These are phyloP conservation scores for Saturnispora serradocipensis DNA, from an alignment of 805 yeast genomes.

Conservation along the genomic window DNA sequence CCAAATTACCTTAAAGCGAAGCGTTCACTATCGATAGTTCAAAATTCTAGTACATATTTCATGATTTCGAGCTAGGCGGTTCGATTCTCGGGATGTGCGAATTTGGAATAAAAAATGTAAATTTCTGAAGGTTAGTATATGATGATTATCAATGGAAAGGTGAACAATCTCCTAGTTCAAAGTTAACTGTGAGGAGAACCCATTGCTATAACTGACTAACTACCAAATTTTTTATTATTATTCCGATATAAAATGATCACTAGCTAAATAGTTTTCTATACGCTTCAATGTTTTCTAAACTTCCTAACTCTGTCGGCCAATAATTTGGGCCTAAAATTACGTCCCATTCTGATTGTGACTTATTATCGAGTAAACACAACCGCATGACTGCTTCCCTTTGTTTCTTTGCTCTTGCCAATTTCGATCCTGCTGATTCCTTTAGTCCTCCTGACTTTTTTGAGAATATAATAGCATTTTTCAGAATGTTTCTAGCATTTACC, in stretches of 20 bases:
- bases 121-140: conserved; percentile 5
- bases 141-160: conserved; percentile 20
- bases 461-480: conserved; percentile 37
- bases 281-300: conserved; percentile 18
- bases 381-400: conserved; percentile 38
- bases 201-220: conserved; percentile 13
- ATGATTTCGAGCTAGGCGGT: conserved; percentile 3
- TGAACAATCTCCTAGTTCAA: conserved; percentile 22
- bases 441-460: conserved; percentile 43
- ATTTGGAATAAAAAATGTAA: background rate
- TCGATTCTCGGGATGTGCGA: conserved; percentile 4
- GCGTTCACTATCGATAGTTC: conserved; percentile 7
- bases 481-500: conserved; percentile 33
- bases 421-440: conserved; percentile 38
- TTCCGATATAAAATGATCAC: background rate
- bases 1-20: background rate
- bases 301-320: conserved; percentile 24
- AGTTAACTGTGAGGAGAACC: conserved; percentile 17
- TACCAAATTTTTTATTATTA: conserved; percentile 4
- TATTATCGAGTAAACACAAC: conserved; percentile 37
- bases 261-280: conserved; percentile 11
- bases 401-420: conserved; percentile 32
- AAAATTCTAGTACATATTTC: background rate
- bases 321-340: conserved; percentile 19
- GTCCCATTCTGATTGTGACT: conserved; percentile 21